Evolutionary conservation across 148 eudicot species (phyloP).

Genomic region (Pharnaceum exiguum): DNA sequence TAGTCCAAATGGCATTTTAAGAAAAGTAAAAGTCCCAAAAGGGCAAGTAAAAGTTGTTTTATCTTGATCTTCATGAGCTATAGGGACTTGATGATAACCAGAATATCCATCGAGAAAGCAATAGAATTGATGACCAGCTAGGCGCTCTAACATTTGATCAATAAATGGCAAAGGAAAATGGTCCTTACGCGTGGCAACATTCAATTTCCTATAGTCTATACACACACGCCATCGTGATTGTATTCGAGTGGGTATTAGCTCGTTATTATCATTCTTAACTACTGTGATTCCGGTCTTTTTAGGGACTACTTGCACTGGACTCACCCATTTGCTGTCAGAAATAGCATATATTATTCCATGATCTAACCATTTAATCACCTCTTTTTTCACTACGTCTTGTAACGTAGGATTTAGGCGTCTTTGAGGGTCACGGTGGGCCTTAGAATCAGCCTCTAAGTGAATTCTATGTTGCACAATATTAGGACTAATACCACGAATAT

Average conservation of each 20-base stretch:
- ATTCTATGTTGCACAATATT: background rate
- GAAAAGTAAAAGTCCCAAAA: background rate
- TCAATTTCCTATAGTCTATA: background rate
- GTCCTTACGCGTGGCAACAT: background rate
- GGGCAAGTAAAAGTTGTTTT: background rate
- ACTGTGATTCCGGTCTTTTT: slow-evolving; percentile 5
- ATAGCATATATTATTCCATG: background rate
- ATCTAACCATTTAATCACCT: background rate
- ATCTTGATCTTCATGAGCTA: background rate
- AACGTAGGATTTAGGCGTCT: background rate
- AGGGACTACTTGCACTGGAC: background rate
- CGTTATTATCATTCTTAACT: slow-evolving; percentile 1
- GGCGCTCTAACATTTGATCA: background rate
- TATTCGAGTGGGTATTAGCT: background rate
- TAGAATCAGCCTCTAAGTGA: background rate
- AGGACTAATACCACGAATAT: background rate
- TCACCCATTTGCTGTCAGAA: background rate
- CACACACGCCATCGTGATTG: slow-evolving; percentile 7
- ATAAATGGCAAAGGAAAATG: background rate
- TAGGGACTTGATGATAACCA: background rate
- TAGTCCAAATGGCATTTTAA: background rate
- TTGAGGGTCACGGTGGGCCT: background rate
- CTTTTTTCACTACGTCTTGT: background rate
- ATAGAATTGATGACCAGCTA: background rate
- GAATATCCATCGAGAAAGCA: background rate